A percentile compares a stretch with the other conserved stretches of the same genome.
Evolutionary conservation across 495 filamentous ascomycete species (phyloP).

Genomic region (Chaetomium fimeti): DNA sequence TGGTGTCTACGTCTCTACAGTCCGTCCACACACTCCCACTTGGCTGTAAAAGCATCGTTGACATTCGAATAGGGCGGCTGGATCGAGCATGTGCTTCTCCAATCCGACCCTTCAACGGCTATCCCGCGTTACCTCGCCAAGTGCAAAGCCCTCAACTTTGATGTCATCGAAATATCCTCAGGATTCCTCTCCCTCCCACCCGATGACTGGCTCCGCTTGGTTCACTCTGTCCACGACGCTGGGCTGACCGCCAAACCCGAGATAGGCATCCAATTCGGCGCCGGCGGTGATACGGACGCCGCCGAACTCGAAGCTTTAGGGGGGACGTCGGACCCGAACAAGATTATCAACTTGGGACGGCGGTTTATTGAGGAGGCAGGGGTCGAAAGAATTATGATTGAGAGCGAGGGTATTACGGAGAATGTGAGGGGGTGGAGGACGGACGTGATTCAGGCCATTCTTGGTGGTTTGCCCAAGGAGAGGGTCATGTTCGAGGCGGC

Average conservation of each 20-base stretch:
- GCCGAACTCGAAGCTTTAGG: slow-evolving; percentile 50
- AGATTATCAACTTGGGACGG: slow-evolving; percentile 51
- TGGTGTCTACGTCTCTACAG: slow-evolving; percentile 55
- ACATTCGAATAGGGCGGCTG: slow-evolving; percentile 45
- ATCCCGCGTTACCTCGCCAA: slow-evolving; percentile 54
- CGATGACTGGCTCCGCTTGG: slow-evolving; percentile 58
- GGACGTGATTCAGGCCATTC: slow-evolving; percentile 55
- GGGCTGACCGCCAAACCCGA: slow-evolving; percentile 59
- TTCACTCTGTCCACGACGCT: slow-evolving; percentile 52
- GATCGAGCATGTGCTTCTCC: slow-evolving; percentile 56
- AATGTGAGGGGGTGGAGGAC: slow-evolving; percentile 58
- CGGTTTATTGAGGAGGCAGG: slow-evolving; percentile 52
- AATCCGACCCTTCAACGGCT: slow-evolving; percentile 43
- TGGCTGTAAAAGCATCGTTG: no score
- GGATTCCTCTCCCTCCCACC: slow-evolving; percentile 56
- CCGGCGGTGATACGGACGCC: slow-evolving; percentile 56
- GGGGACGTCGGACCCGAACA: slow-evolving; percentile 50
- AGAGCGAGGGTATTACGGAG: slow-evolving; percentile 63
- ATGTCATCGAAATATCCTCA: slow-evolving; percentile 55
- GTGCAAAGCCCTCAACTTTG: slow-evolving; percentile 56
- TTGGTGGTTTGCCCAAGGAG: slow-evolving; percentile 54
- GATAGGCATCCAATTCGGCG: slow-evolving; percentile 60
- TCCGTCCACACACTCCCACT: background rate
- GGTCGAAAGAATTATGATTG: slow-evolving; percentile 60
- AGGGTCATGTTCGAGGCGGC: slow-evolving; percentile 64